phyloP scores from a whole-genome alignment of 257 asterid genomes.

The Rubia yunnanensis region DNA sequence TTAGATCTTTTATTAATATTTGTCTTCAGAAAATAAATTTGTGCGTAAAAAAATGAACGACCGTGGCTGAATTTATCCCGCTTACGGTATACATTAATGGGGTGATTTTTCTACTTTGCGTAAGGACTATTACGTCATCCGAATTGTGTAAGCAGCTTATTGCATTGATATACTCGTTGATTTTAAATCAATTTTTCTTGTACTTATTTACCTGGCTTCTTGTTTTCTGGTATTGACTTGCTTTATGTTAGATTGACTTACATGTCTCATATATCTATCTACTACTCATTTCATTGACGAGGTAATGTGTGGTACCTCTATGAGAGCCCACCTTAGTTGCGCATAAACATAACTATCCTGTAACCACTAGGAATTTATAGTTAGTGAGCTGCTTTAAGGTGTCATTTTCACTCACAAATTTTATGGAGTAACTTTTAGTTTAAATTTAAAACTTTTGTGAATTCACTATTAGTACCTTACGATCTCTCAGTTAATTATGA shows the following conservation, averaged over 20 bases:
- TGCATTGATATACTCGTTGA: background rate
- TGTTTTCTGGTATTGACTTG: background rate
- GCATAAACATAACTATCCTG: background rate
- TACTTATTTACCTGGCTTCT: background rate
- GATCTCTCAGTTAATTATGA: too few relatives aligned
- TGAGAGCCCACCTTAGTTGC: background rate
- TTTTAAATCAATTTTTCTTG: background rate
- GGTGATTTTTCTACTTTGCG: too few relatives aligned
- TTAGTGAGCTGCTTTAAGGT: background rate
- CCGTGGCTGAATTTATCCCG: too few relatives aligned
- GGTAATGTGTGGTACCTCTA: too few relatives aligned
- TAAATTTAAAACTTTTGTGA: too few relatives aligned
- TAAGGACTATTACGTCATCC: background rate
- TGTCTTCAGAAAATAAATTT: too few relatives aligned
- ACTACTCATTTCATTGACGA: background rate
- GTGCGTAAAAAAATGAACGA: too few relatives aligned
- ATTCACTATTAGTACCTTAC: too few relatives aligned
- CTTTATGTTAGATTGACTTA: too few relatives aligned
- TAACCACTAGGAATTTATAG: background rate
- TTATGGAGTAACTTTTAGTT: background rate
- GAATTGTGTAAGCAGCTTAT: background rate
- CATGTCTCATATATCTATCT: too few relatives aligned
- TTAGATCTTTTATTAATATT: too few relatives aligned
- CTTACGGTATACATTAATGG: too few relatives aligned
- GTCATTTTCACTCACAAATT: background rate